Percentiles rank a stretch among this genome's conserved stretches.
phyloP scores from a whole-genome alignment of 2,329 filamentous ascomycete species.

The Trichoderma aggressivum region DNA sequence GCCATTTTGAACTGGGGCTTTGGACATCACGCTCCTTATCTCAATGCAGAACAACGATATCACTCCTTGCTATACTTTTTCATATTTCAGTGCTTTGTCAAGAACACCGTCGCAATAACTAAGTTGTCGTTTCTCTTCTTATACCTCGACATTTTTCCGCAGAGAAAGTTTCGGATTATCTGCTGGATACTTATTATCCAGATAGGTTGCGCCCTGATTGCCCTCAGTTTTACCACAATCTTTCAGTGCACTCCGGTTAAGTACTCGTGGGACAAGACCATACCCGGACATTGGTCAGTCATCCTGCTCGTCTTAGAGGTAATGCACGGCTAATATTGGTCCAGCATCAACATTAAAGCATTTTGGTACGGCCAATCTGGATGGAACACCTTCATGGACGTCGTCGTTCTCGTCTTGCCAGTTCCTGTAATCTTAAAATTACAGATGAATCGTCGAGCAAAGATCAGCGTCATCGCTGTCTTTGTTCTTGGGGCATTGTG shows the following conservation, averaged over 20 bases:
- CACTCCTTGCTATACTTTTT: slow-evolving; percentile 15
- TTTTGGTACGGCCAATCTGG: slow-evolving; percentile 13
- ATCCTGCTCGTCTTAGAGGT: background rate
- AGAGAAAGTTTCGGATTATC: background rate
- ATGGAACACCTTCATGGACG: slow-evolving; percentile 11
- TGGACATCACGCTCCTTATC: slow-evolving; percentile 3
- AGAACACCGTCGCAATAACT: slow-evolving; percentile 7
- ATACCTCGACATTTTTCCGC: slow-evolving; percentile 13
- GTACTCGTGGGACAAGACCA: slow-evolving; percentile 9
- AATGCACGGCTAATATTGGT: background rate
- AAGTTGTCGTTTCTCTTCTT: slow-evolving; percentile 8
- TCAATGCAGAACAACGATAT: slow-evolving; percentile 5
- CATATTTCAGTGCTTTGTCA: slow-evolving; percentile 10
- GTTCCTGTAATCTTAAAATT: slow-evolving; percentile 2
- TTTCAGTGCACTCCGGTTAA: slow-evolving; percentile 5
- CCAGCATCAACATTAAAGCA: slow-evolving; percentile 7
- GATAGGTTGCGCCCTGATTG: background rate
- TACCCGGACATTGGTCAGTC: background rate
- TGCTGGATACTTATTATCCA: slow-evolving; percentile 3
- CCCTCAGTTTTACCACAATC: slow-evolving; percentile 8
- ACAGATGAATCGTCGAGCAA: slow-evolving; percentile 9
- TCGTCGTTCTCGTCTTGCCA: slow-evolving; percentile 1
- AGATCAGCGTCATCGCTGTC: slow-evolving; percentile 1
- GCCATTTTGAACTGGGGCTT: slow-evolving; percentile 8
- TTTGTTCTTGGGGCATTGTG: slow-evolving; percentile 8